Percentiles rank a stretch among this genome's conserved stretches.
These are phyloP conservation scores for Daldinia sp. DNA, from an alignment of 2,329 filamentous ascomycete genomes.

Conservation along the genomic window DNA sequence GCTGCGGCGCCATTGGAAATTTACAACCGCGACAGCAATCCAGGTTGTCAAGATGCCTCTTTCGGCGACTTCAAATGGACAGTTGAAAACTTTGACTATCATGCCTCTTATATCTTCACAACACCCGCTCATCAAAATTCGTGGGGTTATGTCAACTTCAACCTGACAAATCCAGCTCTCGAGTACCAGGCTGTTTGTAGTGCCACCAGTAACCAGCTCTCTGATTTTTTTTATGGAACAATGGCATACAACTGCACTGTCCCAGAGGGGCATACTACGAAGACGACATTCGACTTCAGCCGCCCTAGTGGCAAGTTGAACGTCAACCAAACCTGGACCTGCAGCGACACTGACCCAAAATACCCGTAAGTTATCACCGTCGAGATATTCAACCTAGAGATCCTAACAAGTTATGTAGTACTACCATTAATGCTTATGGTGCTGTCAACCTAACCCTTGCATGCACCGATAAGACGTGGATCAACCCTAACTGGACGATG, in stretches of 20 bases:
- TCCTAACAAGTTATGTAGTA: constrained; percentile 37
- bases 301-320: constrained; percentile 48
- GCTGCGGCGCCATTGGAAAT: constrained; percentile 40
- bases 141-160: constrained; percentile 58
- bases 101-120: constrained; percentile 58
- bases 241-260: constrained; percentile 54
- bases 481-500: constrained; percentile 52
- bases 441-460: constrained; percentile 46
- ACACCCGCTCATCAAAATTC: constrained; percentile 62
- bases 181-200: constrained; percentile 51
- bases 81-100: constrained; percentile 56
- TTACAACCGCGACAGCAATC: constrained; percentile 36
- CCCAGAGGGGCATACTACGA: constrained; percentile 44
- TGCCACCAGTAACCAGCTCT: constrained; percentile 53
- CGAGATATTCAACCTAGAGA: background rate
- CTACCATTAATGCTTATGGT: constrained; percentile 48
- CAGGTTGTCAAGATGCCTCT: constrained; percentile 48
- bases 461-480: constrained; percentile 48
- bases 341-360: constrained; percentile 50
- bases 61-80: constrained; percentile 52
- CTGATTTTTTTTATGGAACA: constrained; percentile 61
- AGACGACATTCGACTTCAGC: constrained; percentile 55
- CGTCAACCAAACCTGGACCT: constrained; percentile 60
- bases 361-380: constrained; percentile 47
- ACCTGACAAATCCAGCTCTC: constrained; percentile 57